Evolutionary conservation across 2,329 filamentous ascomycete genomes (phyloP).

Genomic region (Aspergillus hiratsukae): DNA sequence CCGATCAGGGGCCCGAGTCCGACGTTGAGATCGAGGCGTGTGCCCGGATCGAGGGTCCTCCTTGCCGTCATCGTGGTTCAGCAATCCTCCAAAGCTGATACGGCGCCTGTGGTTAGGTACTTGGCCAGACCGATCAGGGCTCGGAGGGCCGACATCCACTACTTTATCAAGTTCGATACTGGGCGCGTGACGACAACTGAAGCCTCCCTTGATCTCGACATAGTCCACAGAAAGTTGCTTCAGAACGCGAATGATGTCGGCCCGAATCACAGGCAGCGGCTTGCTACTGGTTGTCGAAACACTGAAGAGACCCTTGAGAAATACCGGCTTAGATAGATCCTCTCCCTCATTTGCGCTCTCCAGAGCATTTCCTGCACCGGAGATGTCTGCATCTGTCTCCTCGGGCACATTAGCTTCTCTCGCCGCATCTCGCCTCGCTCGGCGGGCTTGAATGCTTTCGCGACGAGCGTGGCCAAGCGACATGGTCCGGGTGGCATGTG

Average conservation of each 20-base stretch:
- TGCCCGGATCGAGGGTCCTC: constrained; percentile 49
- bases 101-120: constrained; percentile 63
- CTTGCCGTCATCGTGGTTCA: constrained; percentile 62
- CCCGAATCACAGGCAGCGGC: constrained; percentile 76
- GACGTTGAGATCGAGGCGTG: constrained; percentile 42
- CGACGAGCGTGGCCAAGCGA: constrained; percentile 83
- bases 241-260: constrained; percentile 86
- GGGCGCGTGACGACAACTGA: constrained; percentile 80
- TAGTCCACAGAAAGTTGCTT: constrained; percentile 87
- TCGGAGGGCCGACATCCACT: constrained; percentile 57
- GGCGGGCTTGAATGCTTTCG: constrained; percentile 86
- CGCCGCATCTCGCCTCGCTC: constrained; percentile 67
- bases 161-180: constrained; percentile 82
- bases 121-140: constrained; percentile 48
- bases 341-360: constrained; percentile 57
- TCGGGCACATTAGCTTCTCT: constrained; percentile 78
- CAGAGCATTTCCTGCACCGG: constrained; percentile 48
- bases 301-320: constrained; percentile 92
- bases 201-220: constrained; percentile 87
- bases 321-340: constrained; percentile 81
- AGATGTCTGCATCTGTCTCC: constrained; percentile 79
- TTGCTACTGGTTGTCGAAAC: constrained; percentile 95
- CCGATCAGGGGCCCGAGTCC: constrained; percentile 52
- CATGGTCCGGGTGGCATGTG: constrained; percentile 70
- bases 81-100: constrained; percentile 77